A percentile compares a stretch with the other conserved stretches of the same genome.
phyloP scores from a whole-genome alignment of 352 stramenopile genomes.

The Phytophthora colocasiae region DNA sequence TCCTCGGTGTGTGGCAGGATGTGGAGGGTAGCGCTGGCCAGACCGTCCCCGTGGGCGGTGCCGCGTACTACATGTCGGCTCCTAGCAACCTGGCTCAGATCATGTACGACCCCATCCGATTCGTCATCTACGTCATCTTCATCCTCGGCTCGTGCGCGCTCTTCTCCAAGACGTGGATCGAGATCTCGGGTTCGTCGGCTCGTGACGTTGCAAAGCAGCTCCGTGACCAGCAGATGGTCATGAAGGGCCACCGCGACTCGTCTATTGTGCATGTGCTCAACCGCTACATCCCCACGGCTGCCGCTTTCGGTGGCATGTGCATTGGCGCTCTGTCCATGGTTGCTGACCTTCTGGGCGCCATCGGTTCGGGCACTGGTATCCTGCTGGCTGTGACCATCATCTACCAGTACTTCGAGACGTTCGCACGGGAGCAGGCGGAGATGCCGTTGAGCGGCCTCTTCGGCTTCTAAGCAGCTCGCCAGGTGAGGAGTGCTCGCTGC shows the following conservation, averaged over 20 bases:
- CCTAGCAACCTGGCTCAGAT: conserved; percentile 96
- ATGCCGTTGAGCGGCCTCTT: conserved; percentile 83
- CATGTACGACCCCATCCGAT: conserved; percentile 98
- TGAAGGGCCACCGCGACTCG: conserved; percentile 99
- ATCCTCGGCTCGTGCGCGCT: conserved; percentile 98
- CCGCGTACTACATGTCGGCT: conserved; percentile 98
- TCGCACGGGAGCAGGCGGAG: conserved; percentile 94
- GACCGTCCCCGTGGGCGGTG: conserved; percentile 96
- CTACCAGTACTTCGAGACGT: conserved; percentile 99
- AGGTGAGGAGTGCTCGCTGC: conserved; percentile 11
- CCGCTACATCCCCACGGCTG: conserved; percentile 99
- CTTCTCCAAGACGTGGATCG: conserved; percentile 99
- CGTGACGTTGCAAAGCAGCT: conserved; percentile 99
- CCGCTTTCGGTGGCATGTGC: conserved; percentile 99
- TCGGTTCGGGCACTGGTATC: conserved; percentile 99
- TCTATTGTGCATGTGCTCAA: conserved; percentile 98
- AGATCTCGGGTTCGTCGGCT: conserved; percentile 97
- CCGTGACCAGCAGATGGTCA: conserved; percentile 99
- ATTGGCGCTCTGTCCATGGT: conserved; percentile 99
- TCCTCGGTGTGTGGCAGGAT: conserved; percentile 98
- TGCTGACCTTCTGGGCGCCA: conserved; percentile 98
- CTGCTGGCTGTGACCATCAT: conserved; percentile 99
- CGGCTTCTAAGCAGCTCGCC: conserved; percentile 69
- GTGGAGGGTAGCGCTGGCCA: conserved; percentile 94
- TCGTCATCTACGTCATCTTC: conserved; percentile 99